phyloP scores from a whole-genome alignment of 176 grass and related monocot species.

The Zoysia japonica region DNA sequence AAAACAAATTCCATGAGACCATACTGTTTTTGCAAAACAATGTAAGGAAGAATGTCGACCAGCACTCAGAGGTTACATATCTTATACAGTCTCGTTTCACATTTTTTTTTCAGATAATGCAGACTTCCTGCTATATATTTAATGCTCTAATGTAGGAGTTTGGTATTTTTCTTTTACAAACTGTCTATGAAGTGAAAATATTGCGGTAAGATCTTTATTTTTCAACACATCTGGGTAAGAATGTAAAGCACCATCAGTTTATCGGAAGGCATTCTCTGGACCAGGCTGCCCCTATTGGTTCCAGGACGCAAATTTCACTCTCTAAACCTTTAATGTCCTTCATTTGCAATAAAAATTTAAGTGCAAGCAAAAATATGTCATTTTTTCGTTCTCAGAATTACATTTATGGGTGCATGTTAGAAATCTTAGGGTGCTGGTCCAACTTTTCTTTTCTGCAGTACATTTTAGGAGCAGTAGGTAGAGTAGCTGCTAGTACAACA shows the following conservation, averaged over 20 bases:
- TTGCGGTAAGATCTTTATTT: no score
- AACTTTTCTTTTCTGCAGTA: neutral
- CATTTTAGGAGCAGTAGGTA: neutral
- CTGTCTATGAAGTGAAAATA: neutral
- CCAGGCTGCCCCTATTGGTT: neutral
- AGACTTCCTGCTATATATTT: neutral
- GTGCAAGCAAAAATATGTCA: no score
- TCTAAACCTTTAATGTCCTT: neutral
- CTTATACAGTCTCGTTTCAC: neutral
- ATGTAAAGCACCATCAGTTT: neutral
- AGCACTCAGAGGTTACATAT: neutral
- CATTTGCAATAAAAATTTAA: neutral
- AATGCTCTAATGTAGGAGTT: neutral
- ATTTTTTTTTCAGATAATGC: neutral
- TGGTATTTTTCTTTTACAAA: neutral
- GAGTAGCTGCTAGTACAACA: conserved; percentile 5
- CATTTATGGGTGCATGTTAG: neutral
- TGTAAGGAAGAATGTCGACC: no score
- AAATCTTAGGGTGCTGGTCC: conserved; percentile 19
- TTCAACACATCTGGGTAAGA: neutral
- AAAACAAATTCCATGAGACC: neutral
- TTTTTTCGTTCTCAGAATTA: neutral
- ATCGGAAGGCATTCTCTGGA: neutral
- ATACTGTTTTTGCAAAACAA: neutral
- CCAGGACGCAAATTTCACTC: neutral